phyloP scores from a whole-genome alignment of 805 yeast genomes.

The Tetrapisispora arboricola region DNA sequence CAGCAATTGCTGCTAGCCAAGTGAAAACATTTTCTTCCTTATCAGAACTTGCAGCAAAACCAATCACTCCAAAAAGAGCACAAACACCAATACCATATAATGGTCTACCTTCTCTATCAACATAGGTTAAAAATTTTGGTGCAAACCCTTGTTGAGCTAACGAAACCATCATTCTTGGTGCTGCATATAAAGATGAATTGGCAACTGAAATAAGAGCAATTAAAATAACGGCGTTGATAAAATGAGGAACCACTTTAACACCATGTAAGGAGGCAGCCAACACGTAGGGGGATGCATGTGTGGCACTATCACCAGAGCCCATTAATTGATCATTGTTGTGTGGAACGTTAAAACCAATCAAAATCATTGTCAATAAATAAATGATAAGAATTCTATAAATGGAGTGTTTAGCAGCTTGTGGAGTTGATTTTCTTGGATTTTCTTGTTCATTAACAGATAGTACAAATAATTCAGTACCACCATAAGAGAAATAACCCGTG shows the following conservation, averaged over 20 bases:
- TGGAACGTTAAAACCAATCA: slow-evolving; percentile 54
- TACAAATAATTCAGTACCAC: slow-evolving; percentile 59
- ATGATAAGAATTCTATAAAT: slow-evolving; percentile 53
- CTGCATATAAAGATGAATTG: slow-evolving; percentile 62
- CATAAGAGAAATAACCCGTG: slow-evolving; percentile 54
- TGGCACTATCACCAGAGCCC: slow-evolving; percentile 41
- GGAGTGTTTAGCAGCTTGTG: slow-evolving; percentile 55
- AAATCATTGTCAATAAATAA: slow-evolving; percentile 42
- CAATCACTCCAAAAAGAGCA: slow-evolving; percentile 44
- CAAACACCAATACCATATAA: slow-evolving; percentile 42
- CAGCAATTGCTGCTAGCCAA: slow-evolving; percentile 53
- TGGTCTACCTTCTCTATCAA: slow-evolving; percentile 54
- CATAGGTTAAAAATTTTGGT: slow-evolving; percentile 42
- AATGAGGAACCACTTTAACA: slow-evolving; percentile 55
- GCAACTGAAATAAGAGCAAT: slow-evolving; percentile 69
- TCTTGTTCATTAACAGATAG: slow-evolving; percentile 59
- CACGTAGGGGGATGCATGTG: slow-evolving; percentile 65
- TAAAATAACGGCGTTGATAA: slow-evolving; percentile 66
- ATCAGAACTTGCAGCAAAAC: slow-evolving; percentile 49
- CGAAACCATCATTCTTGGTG: slow-evolving; percentile 60
- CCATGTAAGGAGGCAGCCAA: slow-evolving; percentile 56
- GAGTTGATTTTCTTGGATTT: slow-evolving; percentile 49
- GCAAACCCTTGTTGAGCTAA: slow-evolving; percentile 67
- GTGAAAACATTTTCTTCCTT: slow-evolving; percentile 45
- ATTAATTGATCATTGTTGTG: slow-evolving; percentile 39